Evolutionary conservation across 345 rosid genomes (phyloP).

Genomic region (Citrus maxima): DNA sequence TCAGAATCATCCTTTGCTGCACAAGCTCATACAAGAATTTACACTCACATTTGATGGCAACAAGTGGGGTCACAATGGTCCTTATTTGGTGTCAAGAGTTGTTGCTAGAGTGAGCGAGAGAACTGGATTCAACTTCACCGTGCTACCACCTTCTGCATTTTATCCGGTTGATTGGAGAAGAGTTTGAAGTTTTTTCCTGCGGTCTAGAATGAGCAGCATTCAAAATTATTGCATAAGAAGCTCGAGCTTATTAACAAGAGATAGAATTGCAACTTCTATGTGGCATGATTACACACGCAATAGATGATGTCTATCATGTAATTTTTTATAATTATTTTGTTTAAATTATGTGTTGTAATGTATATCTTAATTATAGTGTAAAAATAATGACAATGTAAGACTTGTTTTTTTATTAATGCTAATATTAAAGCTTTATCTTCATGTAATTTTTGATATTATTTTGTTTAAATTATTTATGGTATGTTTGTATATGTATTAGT

Average conservation of each 20-base stretch:
- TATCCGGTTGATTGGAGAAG: constrained; percentile 86
- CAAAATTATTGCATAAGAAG: constrained; percentile 45
- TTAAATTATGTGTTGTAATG: too few species aligned
- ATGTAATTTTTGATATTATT: too few species aligned
- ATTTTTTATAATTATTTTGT: too few species aligned
- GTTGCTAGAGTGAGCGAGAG: constrained; percentile 39
- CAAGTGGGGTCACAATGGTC: constrained; percentile 99
- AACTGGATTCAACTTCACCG: constrained; percentile 49
- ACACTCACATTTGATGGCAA: constrained; percentile 76
- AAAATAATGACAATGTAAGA: too few species aligned
- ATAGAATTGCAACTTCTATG: too few species aligned
- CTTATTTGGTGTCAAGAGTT: constrained; percentile 84
- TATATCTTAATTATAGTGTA: too few species aligned
- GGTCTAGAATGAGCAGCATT: constrained; percentile 39
- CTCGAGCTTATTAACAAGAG: constrained; percentile 31
- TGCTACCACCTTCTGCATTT: constrained; percentile 75
- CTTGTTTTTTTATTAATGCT: too few species aligned
- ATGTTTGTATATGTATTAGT: too few species aligned
- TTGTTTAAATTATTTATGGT: too few species aligned
- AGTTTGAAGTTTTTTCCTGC: constrained; percentile 48
- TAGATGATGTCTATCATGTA: too few species aligned
- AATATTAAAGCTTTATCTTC: too few species aligned
- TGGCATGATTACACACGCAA: too few species aligned
- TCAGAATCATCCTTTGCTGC: constrained; percentile 67
- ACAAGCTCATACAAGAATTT: constrained; percentile 76